These are phyloP conservation scores for Oryza glumipatula DNA, from an alignment of 176 grass and related monocot genomes.

Conservation along the genomic window DNA sequence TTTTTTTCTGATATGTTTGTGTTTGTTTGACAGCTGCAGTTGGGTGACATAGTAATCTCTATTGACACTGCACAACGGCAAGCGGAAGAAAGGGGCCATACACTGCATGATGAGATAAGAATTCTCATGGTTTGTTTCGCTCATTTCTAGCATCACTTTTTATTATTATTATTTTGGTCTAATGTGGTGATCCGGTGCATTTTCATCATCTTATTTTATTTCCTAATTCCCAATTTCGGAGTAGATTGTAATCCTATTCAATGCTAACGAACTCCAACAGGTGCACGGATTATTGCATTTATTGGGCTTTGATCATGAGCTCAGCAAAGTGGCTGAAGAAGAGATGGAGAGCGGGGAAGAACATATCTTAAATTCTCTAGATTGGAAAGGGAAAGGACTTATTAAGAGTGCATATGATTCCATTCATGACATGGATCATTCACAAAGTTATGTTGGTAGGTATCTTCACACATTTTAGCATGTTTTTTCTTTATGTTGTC, in stretches of 20 bases:
- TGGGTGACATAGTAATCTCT: conserved; percentile 89
- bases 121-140: conserved; percentile 67
- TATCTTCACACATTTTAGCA: not conserved
- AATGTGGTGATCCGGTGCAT: not conserved
- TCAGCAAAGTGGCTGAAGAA: conserved; percentile 71
- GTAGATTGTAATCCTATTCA: not conserved
- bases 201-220: conserved; percentile 10
- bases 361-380: conserved; percentile 68
- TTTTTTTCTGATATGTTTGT: conserved; percentile 4
- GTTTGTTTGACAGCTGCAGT: conserved; percentile 67
- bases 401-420: conserved; percentile 71
- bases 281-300: conserved; percentile 96
- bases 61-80: conserved; percentile 72
- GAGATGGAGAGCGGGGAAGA: conserved; percentile 93
- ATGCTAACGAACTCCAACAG: conserved; percentile 48
- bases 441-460: conserved; percentile 50
- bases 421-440: conserved; percentile 37
- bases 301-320: conserved; percentile 97
- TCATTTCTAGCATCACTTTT: not conserved
- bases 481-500: not conserved
- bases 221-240: not conserved
- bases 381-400: conserved; percentile 91
- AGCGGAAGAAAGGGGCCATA: conserved; percentile 79
- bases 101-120: conserved; percentile 86
- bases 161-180: not conserved